Base-by-base conservation (phyloP, 306 rosid species). In the Crataegus laevigata region DNA sequence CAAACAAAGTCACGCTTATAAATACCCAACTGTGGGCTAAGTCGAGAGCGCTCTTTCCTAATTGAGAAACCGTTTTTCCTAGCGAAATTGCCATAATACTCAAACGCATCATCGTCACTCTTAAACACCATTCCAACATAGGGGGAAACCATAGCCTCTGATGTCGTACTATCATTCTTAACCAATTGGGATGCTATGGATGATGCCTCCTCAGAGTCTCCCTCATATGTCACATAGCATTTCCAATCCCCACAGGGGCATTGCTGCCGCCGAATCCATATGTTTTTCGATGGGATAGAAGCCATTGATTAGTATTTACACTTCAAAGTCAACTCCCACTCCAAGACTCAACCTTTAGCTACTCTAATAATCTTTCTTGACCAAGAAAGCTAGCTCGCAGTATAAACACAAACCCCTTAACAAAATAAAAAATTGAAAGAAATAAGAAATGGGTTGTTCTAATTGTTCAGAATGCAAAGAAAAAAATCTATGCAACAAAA, bases 231-330 rank as follows among this genome's bases (percentile, higher is more conserved):
- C 75, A 92, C 80, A 66, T 85, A 92, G 78, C 99, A 96, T 64
- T 92, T 92, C 99, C 98, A 96, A 89, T 96, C 99, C 63, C 99
- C 96, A 82, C 99, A 96, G 18, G 99, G 99, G 83, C 98, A 94
- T 84, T 90, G 97, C 58, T 90, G 96, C 82, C 93, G 81, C 73
- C 91, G 88, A 84, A 92, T 90, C 96, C 99, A 94, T 74, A 90
- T 75, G 82, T 80, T 90, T 77, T 89, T 92, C 3, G 89, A 84
- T 24, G 96, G 87, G 29, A 84, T 54, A 11, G 92, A 80, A 4
- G 83, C 65, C 99, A 96, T 91, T 51, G n/a, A 58, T 62, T 34
- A 34, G 38, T 34, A 34, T 34, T 34, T 24, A 76, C 55, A 69
- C 74, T 76, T 51, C 58, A 72, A 67, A 4, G 4, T 47, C 52